phyloP scores from a whole-genome alignment of 176 grass and related monocot genomes.

The Panicum miliaceum region DNA sequence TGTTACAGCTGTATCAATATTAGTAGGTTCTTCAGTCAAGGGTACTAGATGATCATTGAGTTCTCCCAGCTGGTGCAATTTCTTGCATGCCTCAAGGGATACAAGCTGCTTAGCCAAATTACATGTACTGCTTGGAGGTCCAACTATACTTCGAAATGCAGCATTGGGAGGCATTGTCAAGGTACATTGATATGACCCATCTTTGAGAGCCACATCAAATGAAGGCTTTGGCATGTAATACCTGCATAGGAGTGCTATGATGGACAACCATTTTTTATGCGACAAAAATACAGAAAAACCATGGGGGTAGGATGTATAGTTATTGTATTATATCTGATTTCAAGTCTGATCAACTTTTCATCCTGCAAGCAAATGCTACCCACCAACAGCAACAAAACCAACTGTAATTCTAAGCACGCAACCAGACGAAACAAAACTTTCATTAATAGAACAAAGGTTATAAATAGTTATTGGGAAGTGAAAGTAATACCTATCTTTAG shows the following conservation, averaged over 20 bases:
- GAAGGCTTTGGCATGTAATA: conserved; percentile 75
- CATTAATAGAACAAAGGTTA: conserved; percentile 5
- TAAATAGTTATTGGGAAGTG: not conserved
- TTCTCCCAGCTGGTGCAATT: conserved; percentile 77
- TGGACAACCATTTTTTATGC: conserved; percentile 22
- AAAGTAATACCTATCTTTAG: conserved; percentile 71
- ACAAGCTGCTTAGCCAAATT: conserved; percentile 82
- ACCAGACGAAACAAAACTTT: not conserved
- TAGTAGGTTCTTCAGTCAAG: conserved; percentile 52
- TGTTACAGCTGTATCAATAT: conserved; percentile 27
- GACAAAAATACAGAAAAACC: conserved; percentile 21
- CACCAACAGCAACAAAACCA: conserved; percentile 23
- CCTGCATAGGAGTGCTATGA: conserved; percentile 41
- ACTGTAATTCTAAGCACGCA: conserved; percentile 8
- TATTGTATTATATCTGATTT: conserved; percentile 22
- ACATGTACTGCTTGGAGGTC: conserved; percentile 65
- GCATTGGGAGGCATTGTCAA: conserved; percentile 77
- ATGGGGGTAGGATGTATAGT: not conserved
- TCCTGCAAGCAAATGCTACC: not conserved
- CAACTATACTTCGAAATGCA: conserved; percentile 80
- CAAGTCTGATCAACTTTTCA: conserved; percentile 23
- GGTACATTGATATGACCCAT: conserved; percentile 64
- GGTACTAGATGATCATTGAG: conserved; percentile 75
- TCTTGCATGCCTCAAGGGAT: conserved; percentile 93
- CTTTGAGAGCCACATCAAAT: conserved; percentile 50